Base-by-base conservation (phyloP, 2,329 filamentous ascomycete species). In the Orbilia oligospora region DNA sequence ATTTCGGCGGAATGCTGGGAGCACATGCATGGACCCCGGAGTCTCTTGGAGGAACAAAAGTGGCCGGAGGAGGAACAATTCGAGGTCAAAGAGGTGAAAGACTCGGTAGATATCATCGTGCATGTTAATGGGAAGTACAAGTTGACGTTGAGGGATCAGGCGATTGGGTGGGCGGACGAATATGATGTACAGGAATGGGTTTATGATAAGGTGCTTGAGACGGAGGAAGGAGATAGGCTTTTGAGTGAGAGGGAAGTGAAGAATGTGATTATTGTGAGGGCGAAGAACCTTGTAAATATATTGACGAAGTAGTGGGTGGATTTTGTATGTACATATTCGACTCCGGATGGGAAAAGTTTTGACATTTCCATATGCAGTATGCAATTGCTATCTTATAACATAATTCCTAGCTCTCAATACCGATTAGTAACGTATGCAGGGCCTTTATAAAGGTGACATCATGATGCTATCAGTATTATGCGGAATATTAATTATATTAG, bases 1-100 rank as follows among this genome's bases (percentile, higher is more conserved):
- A 90, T 96, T 76, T 88, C 93, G 0, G 93, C 95, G 81, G 93
- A 97, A 85, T 92, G 90, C 83, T 97, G 92, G 92, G 87, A 88
- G 79, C 82, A 88, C 1, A 86, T 94, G 2, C 83, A 85, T 87
- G 87, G 80, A 69, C 80, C 46, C 81, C 83, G 38, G 68, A 65
- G 22, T 76, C 36, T 27, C 81, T 87, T 88, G 64, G 82, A 84
- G 0, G 86, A 92, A 92, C 0, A 83, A 80, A 0, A 83, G 85
- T 1, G 89, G 91, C 79, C 87, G 86, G 27, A 87, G 87, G 58
- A 81, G 87, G 70, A 83, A 86, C 80, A 82, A 88, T 80, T 83
- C 91, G 80, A 85, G 88, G 81, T 84, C 87, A 67, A 84, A 87
- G 80, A 86, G 6, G 18, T 22, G 84, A 80, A 84, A 88, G 66